Conservation (phyloP, 352 stramenopile genomes). For the Pythium chondricola region DNA sequence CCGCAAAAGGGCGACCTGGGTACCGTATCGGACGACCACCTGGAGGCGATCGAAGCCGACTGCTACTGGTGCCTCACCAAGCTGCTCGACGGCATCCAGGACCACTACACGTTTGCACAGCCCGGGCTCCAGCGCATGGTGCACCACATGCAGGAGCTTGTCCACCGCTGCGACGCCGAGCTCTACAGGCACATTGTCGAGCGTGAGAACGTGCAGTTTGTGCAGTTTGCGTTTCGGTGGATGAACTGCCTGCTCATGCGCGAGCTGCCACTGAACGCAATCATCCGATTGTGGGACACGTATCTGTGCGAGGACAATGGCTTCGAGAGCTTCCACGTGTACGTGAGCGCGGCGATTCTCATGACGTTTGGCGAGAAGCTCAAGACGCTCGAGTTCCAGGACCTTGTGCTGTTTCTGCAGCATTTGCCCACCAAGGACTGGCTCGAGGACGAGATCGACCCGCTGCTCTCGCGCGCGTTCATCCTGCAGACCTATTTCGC, state of each 20-base stretch:
- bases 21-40: constrained; percentile 47
- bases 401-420: constrained; percentile 95
- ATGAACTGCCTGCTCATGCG: constrained; percentile 99
- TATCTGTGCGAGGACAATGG: constrained; percentile 97
- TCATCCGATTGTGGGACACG: constrained; percentile 98
- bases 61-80: constrained; percentile 99
- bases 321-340: constrained; percentile 99
- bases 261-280: constrained; percentile 93
- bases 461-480: constrained; percentile 96
- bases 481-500: constrained; percentile 91
- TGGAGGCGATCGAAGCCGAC: constrained; percentile 94
- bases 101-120: constrained; percentile 99
- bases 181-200: constrained; percentile 94
- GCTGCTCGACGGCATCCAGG: constrained; percentile 97
- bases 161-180: constrained; percentile 93
- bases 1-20: constrained; percentile 71
- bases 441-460: constrained; percentile 96
- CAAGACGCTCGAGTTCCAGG: constrained; percentile 96
- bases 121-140: constrained; percentile 98
- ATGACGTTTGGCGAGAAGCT: constrained; percentile 95
- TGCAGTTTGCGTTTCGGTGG: constrained; percentile 99
- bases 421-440: constrained; percentile 96
- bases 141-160: constrained; percentile 95
- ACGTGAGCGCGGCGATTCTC: constrained; percentile 98
- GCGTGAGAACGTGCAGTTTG: constrained; percentile 93